Percentiles rank a stretch among this genome's conserved stretches.
Conservation (phyloP, 179 eudicot species). For the Pouteria campechiana region DNA sequence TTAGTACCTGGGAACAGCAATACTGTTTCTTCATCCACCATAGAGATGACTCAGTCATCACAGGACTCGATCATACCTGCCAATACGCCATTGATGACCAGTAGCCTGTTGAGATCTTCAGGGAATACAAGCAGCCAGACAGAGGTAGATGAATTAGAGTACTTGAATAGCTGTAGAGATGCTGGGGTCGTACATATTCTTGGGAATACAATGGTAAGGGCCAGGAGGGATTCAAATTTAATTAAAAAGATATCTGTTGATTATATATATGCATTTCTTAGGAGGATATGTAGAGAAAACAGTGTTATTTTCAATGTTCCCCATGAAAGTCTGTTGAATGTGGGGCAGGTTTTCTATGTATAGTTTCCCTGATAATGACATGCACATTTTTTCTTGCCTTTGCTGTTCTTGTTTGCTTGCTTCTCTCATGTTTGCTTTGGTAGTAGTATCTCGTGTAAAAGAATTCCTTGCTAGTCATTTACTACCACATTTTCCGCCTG, state of each 20-base stretch:
- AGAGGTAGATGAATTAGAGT: slow-evolving; percentile 72
- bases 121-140: slow-evolving; percentile 47
- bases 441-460: too few species aligned
- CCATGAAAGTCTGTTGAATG: slow-evolving; percentile 89
- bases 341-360: slow-evolving; percentile 90
- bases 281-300: slow-evolving; percentile 95
- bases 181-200: slow-evolving; percentile 95
- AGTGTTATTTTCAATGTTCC: slow-evolving; percentile 94
- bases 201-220: slow-evolving; percentile 83
- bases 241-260: slow-evolving; percentile 68
- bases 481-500: too few species aligned
- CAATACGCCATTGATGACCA: slow-evolving; percentile 20
- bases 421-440: too few species aligned
- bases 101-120: slow-evolving; percentile 18
- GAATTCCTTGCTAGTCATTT: too few species aligned
- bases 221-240: slow-evolving; percentile 58
- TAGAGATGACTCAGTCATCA: slow-evolving; percentile 23
- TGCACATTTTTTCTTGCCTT: too few species aligned
- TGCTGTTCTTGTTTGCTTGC: too few species aligned
- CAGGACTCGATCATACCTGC: slow-evolving; percentile 44
- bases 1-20: slow-evolving; percentile 14
- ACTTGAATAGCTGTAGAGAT: slow-evolving; percentile 56
- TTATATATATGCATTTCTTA: slow-evolving; percentile 86
- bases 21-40: slow-evolving; percentile 3
- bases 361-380: too few species aligned